phyloP scores from a whole-genome alignment of 1,284 basidiomycete genomes.

The Fomitopsis pinicola region DNA sequence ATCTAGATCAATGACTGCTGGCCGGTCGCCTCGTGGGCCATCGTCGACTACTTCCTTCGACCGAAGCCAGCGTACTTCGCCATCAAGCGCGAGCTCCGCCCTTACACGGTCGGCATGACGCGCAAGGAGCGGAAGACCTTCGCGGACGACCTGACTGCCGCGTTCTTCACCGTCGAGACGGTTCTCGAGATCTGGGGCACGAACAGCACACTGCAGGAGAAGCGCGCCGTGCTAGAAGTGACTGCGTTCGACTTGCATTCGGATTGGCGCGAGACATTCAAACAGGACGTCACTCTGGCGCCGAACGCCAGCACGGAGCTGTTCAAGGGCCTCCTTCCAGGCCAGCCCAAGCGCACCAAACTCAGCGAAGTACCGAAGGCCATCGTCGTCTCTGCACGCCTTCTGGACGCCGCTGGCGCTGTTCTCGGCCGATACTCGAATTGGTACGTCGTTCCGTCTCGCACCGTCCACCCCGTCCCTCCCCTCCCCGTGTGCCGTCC shows the following conservation, averaged over 20 bases:
- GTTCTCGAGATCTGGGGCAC: constrained; percentile 80
- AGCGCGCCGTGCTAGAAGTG: constrained; percentile 60
- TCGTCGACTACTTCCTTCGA: constrained; percentile 63
- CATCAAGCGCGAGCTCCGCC: constrained; percentile 48
- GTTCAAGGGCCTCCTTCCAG: constrained; percentile 64
- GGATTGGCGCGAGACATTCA: constrained; percentile 51
- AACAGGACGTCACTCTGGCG: constrained; percentile 49
- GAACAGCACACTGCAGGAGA: constrained; percentile 63
- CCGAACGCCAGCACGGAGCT: constrained; percentile 84
- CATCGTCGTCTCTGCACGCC: constrained; percentile 73
- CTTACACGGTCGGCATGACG: constrained; percentile 76
- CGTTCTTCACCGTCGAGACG: constrained; percentile 62
- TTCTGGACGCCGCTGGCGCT: constrained; percentile 51
- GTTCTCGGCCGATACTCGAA: constrained; percentile 79
- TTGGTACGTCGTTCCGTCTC: constrained; percentile 45
- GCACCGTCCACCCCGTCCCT: neutral
- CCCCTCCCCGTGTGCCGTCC: neutral
- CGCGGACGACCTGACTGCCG: constrained; percentile 55
- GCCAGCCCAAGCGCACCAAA: constrained; percentile 63
- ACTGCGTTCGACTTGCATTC: constrained; percentile 66
- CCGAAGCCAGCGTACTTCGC: constrained; percentile 58
- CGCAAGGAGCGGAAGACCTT: constrained; percentile 66
- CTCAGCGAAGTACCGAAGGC: constrained; percentile 60
- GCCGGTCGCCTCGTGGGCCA: constrained; percentile 68
- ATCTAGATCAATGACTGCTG: constrained; percentile 64